Evolutionary conservation across 441 rosid genomes (phyloP).

Genomic region (Erodium moschatum): DNA sequence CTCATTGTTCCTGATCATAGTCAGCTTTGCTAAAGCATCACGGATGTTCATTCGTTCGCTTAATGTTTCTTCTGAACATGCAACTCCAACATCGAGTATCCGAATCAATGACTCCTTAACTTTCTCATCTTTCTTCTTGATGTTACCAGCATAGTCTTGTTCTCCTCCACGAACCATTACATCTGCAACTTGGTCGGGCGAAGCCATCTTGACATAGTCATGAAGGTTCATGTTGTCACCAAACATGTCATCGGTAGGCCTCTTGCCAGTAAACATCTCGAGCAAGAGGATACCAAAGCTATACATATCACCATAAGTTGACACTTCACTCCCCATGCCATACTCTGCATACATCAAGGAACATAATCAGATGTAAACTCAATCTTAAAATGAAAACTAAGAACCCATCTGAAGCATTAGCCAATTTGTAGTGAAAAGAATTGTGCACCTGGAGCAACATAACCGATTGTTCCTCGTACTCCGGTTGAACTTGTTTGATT

Average conservation of each 20-base stretch:
- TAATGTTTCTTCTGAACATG: not conserved
- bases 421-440: not conserved
- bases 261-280: conserved; percentile 13
- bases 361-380: too few relatives aligned
- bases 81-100: conserved; percentile 12
- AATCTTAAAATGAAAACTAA: too few relatives aligned
- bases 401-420: too few relatives aligned
- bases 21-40: not conserved
- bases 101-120: not conserved
- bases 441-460: conserved; percentile 14
- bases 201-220: not conserved
- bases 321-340: conserved; percentile 11
- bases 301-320: conserved; percentile 4
- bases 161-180: not conserved
- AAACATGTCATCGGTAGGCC: conserved; percentile 4
- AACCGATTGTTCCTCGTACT: not conserved
- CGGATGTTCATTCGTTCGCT: not conserved
- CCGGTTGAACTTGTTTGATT: not conserved
- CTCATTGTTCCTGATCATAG: not conserved
- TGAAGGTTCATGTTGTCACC: conserved; percentile 14
- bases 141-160: not conserved
- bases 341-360: too few relatives aligned
- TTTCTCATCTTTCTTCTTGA: not conserved
- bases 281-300: conserved; percentile 7
- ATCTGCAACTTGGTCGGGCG: not conserved